Base-by-base conservation (phyloP, 805 yeast species). In the Kazachstania africana region DNA sequence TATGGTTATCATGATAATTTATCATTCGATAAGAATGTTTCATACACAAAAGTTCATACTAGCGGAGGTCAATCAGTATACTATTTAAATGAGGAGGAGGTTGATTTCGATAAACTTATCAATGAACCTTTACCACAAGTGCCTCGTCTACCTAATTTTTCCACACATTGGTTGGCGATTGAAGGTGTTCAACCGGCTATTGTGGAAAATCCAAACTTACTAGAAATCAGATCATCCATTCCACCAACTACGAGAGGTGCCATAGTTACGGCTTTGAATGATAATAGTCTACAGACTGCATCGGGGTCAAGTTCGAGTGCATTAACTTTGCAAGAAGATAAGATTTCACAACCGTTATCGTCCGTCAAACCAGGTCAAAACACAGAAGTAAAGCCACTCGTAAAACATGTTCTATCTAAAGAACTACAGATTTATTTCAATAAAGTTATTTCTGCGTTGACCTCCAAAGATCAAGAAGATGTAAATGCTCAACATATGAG, bases 121-220 rank as follows among this genome's bases (percentile, higher is more conserved):
- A 88, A 91, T 52, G 88, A 80, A 52, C 96, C 95, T 20, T 63
- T 91, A 37, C 99, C 99, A 5, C 83, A 79, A 47, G 94, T 93
- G 3, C 98, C 99, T 4, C 69, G 97, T 36, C 76, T 78, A 37
- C 78, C 94, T 3, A 78, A 95, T 1, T 87, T 82, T 55, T 85
- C 97, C 0, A 94, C 96, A 5, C 94, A 81, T 53, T 88, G 98
- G 97, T 65, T 93, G 20, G 97, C 98, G 0, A 82, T 91, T 33
- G 99, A 91, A 57, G 99, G 99, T 36, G 94, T 91, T 6, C 99
- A 91, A 52, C 98, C 99, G 1, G 78, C 91, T 20, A 88, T 91
- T 34, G 94, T 96, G 2, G 98, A 93, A 58, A 91, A 91, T 59
- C 99, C 99, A 16, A 53, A 62, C 13, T 69, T 78, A 30, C 66